phyloP scores from a whole-genome alignment of 306 rosid genomes.

The Medicago ruthenica region DNA sequence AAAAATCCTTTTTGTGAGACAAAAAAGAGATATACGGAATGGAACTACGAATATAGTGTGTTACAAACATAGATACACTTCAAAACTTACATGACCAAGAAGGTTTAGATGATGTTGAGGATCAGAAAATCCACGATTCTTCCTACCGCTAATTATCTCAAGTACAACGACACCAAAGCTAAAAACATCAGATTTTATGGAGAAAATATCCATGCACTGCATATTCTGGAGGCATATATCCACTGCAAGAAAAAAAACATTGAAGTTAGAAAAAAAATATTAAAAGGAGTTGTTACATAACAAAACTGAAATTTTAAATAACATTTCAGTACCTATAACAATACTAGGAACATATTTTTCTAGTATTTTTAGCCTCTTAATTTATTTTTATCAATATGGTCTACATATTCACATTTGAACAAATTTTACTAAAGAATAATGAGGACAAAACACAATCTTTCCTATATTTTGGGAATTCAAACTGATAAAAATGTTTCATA shows the following conservation, averaged over 20 bases:
- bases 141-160: constrained; percentile 10
- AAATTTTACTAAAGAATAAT: not conserved
- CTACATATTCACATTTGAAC: not conserved
- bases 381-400: not conserved
- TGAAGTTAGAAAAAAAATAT: not conserved
- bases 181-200: constrained; percentile 17
- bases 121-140: not conserved
- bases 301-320: not conserved
- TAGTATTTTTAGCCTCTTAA: no score
- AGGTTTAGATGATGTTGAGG: not conserved
- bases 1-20: not conserved
- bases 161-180: constrained; percentile 8
- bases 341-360: no score
- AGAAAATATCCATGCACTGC: constrained; percentile 12
- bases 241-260: not conserved
- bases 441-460: not conserved
- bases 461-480: not conserved
- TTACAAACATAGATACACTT: not conserved
- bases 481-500: not conserved
- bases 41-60: not conserved
- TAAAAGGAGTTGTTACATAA: not conserved
- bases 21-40: not conserved
- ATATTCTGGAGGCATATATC: constrained; percentile 21
- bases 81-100: not conserved
- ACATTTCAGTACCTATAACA: no score